These are phyloP conservation scores for Chrysoporthe cubensis DNA, from an alignment of 2,329 filamentous ascomycete genomes.

Conservation along the genomic window DNA sequence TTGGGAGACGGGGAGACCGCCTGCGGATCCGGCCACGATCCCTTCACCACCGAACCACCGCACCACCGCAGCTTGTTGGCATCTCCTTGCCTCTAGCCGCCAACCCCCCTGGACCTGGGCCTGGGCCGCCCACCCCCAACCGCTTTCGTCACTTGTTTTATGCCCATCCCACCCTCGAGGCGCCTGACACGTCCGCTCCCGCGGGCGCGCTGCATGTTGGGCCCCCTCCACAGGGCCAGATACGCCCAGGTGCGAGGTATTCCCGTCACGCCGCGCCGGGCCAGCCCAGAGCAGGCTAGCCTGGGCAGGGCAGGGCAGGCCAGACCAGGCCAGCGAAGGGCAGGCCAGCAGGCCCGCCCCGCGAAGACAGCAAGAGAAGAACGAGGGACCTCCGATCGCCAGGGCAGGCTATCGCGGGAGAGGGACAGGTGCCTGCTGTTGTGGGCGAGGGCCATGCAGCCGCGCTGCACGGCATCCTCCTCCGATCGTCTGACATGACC, in stretches of 20 bases:
- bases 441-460: slow-evolving; percentile 6
- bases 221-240: not conserved
- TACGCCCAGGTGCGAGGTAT: not conserved
- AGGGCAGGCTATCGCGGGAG: slow-evolving; percentile 6
- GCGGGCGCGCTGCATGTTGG: slow-evolving; percentile 1
- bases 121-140: slow-evolving; percentile 14
- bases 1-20: not conserved
- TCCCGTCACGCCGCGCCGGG: not conserved
- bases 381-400: no score
- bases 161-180: not conserved
- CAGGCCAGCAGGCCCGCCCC: not conserved
- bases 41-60: not conserved
- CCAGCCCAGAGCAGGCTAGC: slow-evolving; percentile 1
- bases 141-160: slow-evolving; percentile 9
- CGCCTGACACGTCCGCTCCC: slow-evolving; percentile 6
- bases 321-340: not conserved
- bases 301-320: not conserved
- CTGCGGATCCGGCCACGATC: not conserved
- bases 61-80: not conserved
- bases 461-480: not conserved
- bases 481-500: slow-evolving; percentile 1
- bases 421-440: not conserved
- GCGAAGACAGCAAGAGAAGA: no score
- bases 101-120: slow-evolving; percentile 5
- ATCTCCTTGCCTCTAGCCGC: not conserved